Base-by-base conservation (phyloP, 2,329 filamentous ascomycete genomes). In the Ascochyta clinopodiicola region DNA sequence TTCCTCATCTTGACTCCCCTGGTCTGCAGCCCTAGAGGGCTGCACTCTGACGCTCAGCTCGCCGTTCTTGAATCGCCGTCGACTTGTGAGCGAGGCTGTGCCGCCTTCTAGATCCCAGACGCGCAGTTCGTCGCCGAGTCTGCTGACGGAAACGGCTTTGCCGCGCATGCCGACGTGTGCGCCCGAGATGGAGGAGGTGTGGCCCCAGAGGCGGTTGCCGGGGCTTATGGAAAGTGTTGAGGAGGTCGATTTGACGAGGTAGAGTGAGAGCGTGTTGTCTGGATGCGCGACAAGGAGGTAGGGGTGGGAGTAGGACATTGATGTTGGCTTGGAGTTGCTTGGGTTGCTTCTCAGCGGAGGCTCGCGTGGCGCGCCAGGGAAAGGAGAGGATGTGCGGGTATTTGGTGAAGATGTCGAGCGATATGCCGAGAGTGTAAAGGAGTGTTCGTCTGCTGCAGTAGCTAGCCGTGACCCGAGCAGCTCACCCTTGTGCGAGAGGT, bases 91-190 rank as follows among this genome's bases (percentile, higher is more conserved):
- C 4, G 82, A 82, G 1, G 79, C 77, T 44, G 83, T 81, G 3
- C 89, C 83, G 6, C 89, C 89, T 75, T 96, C 92, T 0, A 97
- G 82, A 68, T 96, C 92, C 93, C 93, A 97, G 6, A 96, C 86
- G 6, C 92, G 86, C 9, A 84, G 66, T 58, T 83, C 81, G 38
- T 82, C 87, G 25, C 92, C 92, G n/a, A 86, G 82, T 19, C 83
- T 83, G 75, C 90, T 95, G 45, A 96, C 88, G n/a, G 91, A 96
- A 4, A 97, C 90, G 0, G 92, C 93, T 74, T 93, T 96, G 17
- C 92, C 92, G 34, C 90, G 86, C 39, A 89, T 86, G 17, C 90
- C 93, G 50, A 96, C 91, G 67, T 96, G 88, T 7, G 91, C 92
- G 29, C 91, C 88, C 44, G 90, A 91, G 31, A 97, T 91, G 3